phyloP scores from a whole-genome alignment of 495 filamentous ascomycete genomes.

The Penicillium chermesinum region DNA sequence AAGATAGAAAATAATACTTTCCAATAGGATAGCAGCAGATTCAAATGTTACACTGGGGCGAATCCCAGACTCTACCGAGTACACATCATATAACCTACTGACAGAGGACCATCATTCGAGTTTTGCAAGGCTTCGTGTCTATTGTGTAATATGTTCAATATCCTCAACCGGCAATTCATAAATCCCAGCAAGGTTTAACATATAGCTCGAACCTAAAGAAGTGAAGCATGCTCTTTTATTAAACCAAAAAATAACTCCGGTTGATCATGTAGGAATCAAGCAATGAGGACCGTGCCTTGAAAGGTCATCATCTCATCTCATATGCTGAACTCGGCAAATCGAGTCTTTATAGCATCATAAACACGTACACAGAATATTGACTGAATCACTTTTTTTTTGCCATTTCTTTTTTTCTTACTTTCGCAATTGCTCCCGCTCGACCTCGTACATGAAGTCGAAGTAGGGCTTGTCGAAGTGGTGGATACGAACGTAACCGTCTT shows the following conservation, averaged over 20 bases:
- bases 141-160: constrained; percentile 23
- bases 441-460: constrained; percentile 98
- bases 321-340: constrained; percentile 26
- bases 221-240: constrained; percentile 38
- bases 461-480: constrained; percentile 98
- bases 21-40: too few species aligned
- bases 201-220: constrained; percentile 17
- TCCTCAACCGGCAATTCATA: constrained; percentile 5
- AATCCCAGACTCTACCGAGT: too few species aligned
- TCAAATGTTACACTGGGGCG: too few species aligned
- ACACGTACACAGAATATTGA: constrained; percentile 37
- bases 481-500: constrained; percentile 97
- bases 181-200: constrained; percentile 14
- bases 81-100: too few species aligned
- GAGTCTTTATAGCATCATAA: constrained; percentile 39
- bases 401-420: constrained; percentile 28
- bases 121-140: constrained; percentile 29
- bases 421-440: constrained; percentile 66
- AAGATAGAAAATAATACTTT: too few species aligned
- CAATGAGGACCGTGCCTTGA: constrained; percentile 38
- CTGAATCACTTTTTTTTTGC: constrained; percentile 19
- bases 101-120: constrained; percentile 10
- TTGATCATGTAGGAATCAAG: constrained; percentile 43
- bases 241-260: constrained; percentile 41
- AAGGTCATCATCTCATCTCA: constrained; percentile 33